Evolutionary conservation across 164 flowering plant species (phyloP).

Genomic region (Chloranthus sessilifolius): DNA sequence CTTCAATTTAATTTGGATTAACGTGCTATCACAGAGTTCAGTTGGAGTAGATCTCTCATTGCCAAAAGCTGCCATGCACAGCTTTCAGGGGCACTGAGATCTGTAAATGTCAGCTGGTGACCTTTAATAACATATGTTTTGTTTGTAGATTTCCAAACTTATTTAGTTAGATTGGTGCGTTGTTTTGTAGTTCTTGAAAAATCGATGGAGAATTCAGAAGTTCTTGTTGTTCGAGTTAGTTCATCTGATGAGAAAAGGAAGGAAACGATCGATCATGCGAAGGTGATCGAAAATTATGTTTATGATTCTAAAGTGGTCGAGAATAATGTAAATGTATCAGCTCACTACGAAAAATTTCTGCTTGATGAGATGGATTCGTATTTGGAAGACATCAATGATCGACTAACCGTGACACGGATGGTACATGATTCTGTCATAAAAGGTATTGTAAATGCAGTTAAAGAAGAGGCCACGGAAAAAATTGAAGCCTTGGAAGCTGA

Average conservation of each 20-base stretch:
- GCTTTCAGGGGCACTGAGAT: too few relatives aligned
- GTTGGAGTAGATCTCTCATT: too few relatives aligned
- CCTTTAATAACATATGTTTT: too few relatives aligned
- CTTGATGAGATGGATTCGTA: constrained; percentile 71
- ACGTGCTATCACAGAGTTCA: too few relatives aligned
- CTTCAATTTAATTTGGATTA: too few relatives aligned
- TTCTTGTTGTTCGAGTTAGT: background rate
- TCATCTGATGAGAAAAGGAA: constrained; percentile 11
- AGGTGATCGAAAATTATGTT: constrained; percentile 31
- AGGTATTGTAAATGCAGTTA: constrained; percentile 71
- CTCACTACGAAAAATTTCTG: constrained; percentile 14
- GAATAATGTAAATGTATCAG: constrained; percentile 22
- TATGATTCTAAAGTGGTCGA: constrained; percentile 26
- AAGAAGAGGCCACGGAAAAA: constrained; percentile 57
- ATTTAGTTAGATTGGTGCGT: background rate
- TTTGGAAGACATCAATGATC: constrained; percentile 54
- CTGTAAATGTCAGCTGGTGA: too few relatives aligned
- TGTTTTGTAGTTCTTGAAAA: background rate
- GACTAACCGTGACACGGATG: constrained; percentile 72
- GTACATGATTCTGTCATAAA: constrained; percentile 75
- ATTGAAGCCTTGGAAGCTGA: constrained; percentile 52
- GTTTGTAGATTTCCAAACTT: background rate
- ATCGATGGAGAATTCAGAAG: constrained; percentile 12
- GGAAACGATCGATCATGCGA: constrained; percentile 11
- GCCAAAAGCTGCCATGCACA: too few relatives aligned